phyloP scores from a whole-genome alignment of 2,329 filamentous ascomycete species.

The Xylariaceae sp. region DNA sequence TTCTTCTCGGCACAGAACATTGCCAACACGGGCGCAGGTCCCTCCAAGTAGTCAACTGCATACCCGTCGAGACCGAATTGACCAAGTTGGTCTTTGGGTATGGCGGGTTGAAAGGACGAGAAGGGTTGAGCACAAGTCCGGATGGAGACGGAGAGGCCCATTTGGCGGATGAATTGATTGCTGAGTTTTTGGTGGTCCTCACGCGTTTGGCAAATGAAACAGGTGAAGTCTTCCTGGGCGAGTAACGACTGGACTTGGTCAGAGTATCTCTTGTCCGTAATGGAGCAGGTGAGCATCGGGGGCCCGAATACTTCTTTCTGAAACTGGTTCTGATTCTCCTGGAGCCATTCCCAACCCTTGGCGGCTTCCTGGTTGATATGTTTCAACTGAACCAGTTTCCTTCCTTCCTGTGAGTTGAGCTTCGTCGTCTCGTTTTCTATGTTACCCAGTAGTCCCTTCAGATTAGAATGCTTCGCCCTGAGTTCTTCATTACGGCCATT shows the following conservation, averaged over 20 bases:
- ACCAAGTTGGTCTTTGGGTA: slow-evolving; percentile 51
- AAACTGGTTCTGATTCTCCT: slow-evolving; percentile 63
- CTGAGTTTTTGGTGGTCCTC: slow-evolving; percentile 72
- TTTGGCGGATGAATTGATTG: slow-evolving; percentile 54
- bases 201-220: slow-evolving; percentile 70
- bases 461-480: slow-evolving; percentile 37
- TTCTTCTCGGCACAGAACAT: slow-evolving; percentile 76
- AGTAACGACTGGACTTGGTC: slow-evolving; percentile 51
- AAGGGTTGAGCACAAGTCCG: slow-evolving; percentile 56
- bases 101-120: slow-evolving; percentile 48
- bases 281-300: slow-evolving; percentile 70
- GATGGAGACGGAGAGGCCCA: slow-evolving; percentile 68
- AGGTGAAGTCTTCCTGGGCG: slow-evolving; percentile 49
- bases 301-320: slow-evolving; percentile 75
- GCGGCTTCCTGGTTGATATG: slow-evolving; percentile 58
- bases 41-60: slow-evolving; percentile 71
- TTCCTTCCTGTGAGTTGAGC: slow-evolving; percentile 70
- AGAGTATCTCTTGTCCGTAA: slow-evolving; percentile 65
- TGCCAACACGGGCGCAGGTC: slow-evolving; percentile 75
- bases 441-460: slow-evolving; percentile 36
- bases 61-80: slow-evolving; percentile 70
- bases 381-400: slow-evolving; percentile 62
- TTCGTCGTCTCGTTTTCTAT: slow-evolving; percentile 47
- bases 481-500: slow-evolving; percentile 35
- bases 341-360: slow-evolving; percentile 75